A percentile compares a stretch with the other conserved stretches of the same genome.
These are phyloP conservation scores for Myxozyma lipomycoides DNA, from an alignment of 805 yeast genomes.

Conservation along the genomic window DNA sequence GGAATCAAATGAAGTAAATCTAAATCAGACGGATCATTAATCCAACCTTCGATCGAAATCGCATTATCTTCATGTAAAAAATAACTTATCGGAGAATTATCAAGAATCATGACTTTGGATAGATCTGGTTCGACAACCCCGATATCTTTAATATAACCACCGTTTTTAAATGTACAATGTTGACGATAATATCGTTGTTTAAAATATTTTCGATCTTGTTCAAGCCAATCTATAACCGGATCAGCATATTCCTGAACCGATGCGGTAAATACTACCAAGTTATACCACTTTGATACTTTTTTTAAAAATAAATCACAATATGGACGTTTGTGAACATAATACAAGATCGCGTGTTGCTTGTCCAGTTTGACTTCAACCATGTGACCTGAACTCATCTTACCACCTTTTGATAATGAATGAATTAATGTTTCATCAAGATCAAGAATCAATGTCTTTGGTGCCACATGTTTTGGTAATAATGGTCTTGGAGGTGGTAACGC, in stretches of 20 bases:
- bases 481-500: constrained; percentile 23
- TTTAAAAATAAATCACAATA: constrained; percentile 79
- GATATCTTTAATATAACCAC: constrained; percentile 84
- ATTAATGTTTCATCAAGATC: constrained; percentile 94
- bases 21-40: constrained; percentile 87
- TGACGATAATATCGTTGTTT: constrained; percentile 66
- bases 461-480: constrained; percentile 21
- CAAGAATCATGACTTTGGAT: constrained; percentile 70
- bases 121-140: constrained; percentile 52
- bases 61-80: constrained; percentile 83
- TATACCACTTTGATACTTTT: constrained; percentile 80
- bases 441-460: constrained; percentile 64
- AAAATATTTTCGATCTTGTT: constrained; percentile 55
- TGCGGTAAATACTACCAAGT: constrained; percentile 89
- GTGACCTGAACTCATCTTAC: constrained; percentile 46
- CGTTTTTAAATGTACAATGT: constrained; percentile 67
- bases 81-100: constrained; percentile 90
- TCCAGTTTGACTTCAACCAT: constrained; percentile 77
- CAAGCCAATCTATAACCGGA: constrained; percentile 91
- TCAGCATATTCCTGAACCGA: constrained; percentile 94
- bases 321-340: constrained; percentile 89
- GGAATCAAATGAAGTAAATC: constrained; percentile 81
- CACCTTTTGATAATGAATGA: constrained; percentile 74
- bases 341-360: constrained; percentile 67
- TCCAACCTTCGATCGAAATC: constrained; percentile 95